A percentile compares a stretch with the other conserved stretches of the same genome.
These are phyloP conservation scores for Solanum lycopersicoides DNA, from an alignment of 257 asterid genomes.

Conservation along the genomic window DNA sequence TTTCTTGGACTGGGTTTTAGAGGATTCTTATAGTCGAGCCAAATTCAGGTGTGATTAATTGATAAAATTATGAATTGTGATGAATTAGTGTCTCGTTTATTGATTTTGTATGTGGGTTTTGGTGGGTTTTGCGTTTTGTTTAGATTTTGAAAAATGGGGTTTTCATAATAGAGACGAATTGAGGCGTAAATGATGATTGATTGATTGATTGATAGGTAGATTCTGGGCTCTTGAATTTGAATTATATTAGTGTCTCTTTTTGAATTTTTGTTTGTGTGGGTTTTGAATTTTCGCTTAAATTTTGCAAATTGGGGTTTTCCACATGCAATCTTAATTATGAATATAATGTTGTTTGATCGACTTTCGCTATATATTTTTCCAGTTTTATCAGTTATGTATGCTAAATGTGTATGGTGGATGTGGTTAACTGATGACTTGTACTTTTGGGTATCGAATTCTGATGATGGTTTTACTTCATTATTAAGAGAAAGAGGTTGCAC, in stretches of 20 bases:
- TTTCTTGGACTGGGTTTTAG: not conserved
- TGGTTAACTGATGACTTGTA: not conserved
- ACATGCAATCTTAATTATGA: not conserved
- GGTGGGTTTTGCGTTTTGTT: not conserved
- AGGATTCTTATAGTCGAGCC: not conserved
- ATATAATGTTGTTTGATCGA: not conserved
- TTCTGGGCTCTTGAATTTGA: not conserved
- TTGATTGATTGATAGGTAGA: not conserved
- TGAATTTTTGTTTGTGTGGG: not conserved
- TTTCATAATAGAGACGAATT: not conserved
- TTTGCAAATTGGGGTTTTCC: not conserved
- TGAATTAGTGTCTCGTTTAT: not conserved
- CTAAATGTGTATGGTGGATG: not conserved
- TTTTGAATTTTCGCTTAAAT: not conserved
- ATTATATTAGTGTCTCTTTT: not conserved
- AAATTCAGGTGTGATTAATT: not conserved
- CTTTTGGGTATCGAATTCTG: not conserved
- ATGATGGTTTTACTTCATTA: not conserved
- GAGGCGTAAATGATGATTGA: not conserved
- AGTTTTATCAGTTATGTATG: not conserved
- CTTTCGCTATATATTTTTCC: not conserved
- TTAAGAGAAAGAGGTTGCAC: not conserved
- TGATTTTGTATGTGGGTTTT: not conserved
- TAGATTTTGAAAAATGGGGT: not conserved
- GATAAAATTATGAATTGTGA: not conserved